A percentile compares a stretch with the other conserved stretches of the same genome.
phyloP scores from a whole-genome alignment of 257 asterid species.

The Fraxinus quadrangulata region DNA sequence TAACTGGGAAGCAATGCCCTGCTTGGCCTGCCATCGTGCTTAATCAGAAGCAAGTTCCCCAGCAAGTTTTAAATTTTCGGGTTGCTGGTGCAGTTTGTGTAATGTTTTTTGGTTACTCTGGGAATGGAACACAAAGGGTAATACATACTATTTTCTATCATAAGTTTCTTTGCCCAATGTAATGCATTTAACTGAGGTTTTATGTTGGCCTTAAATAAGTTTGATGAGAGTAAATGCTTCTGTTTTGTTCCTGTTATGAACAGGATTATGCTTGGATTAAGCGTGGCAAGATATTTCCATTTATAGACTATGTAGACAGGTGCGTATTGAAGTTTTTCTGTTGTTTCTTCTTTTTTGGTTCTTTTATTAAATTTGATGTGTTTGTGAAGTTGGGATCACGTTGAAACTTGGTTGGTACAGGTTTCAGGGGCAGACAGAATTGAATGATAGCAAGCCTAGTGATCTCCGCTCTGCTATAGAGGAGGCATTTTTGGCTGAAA shows the following conservation, averaged over 20 bases:
- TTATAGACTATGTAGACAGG: constrained; percentile 89
- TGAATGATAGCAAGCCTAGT: constrained; percentile 71
- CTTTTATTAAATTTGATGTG: constrained; percentile 15
- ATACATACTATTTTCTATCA: not conserved
- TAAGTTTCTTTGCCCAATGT: not conserved
- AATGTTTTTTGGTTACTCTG: constrained; percentile 98
- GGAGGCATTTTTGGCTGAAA: constrained; percentile 92
- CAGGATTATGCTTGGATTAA: constrained; percentile 98
- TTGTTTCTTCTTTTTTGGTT: not conserved
- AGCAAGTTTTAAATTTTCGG: constrained; percentile 68
- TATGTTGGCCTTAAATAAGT: constrained; percentile 15
- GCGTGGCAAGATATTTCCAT: constrained; percentile 88
- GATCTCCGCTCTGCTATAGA: constrained; percentile 92
- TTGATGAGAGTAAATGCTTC: constrained; percentile 22
- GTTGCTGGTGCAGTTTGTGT: constrained; percentile 74
- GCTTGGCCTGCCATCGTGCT: constrained; percentile 99
- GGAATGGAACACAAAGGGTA: constrained; percentile 98
- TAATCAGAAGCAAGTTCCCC: constrained; percentile 82
- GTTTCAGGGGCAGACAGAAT: constrained; percentile 91
- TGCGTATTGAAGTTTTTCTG: constrained; percentile 29
- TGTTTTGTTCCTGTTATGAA: constrained; percentile 38
- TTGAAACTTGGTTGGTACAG: constrained; percentile 52
- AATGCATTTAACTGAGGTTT: constrained; percentile 8
- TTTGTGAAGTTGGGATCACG: constrained; percentile 27
- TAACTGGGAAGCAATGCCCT: constrained; percentile 73